These are phyloP conservation scores for Mycosphaerella sp. DNA, from an alignment of 2,329 filamentous ascomycete species.

Conservation along the genomic window DNA sequence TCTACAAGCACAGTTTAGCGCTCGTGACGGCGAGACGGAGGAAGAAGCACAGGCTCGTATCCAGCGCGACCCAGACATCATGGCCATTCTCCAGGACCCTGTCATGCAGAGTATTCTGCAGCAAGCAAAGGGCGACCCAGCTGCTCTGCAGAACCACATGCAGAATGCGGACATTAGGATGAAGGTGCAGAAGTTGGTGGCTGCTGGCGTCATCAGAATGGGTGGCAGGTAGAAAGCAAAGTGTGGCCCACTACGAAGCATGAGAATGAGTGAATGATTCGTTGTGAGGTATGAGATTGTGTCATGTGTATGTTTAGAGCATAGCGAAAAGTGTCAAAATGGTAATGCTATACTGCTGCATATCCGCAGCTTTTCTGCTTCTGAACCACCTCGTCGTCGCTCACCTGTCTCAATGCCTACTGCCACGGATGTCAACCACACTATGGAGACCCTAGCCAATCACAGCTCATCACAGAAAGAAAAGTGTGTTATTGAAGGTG, in stretches of 20 bases:
- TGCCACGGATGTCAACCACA: too few relatives aligned
- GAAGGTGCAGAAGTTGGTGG: conserved; percentile 93
- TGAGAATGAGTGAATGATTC: neutral
- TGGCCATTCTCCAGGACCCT: conserved; percentile 86
- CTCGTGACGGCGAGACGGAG: conserved; percentile 83
- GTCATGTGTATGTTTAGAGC: neutral
- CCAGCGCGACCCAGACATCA: conserved; percentile 62
- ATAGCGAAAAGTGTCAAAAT: neutral
- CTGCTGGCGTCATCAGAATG: conserved; percentile 71
- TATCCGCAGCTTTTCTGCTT: too few relatives aligned
- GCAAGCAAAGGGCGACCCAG: conserved; percentile 89
- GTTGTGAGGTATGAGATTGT: neutral
- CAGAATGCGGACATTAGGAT: conserved; percentile 76
- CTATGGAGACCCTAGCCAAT: too few relatives aligned
- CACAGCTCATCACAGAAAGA: too few relatives aligned
- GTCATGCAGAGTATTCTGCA: conserved; percentile 97
- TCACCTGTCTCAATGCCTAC: too few relatives aligned
- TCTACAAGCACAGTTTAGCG: conserved; percentile 78
- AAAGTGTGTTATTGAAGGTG: too few relatives aligned
- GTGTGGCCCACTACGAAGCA: neutral
- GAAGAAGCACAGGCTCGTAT: conserved; percentile 90
- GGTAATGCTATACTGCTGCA: neutral
- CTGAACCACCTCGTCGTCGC: too few relatives aligned
- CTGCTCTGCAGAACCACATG: conserved; percentile 94
- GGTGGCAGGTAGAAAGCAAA: conserved; percentile 23